A percentile compares a stretch with the other conserved stretches of the same genome.
These are phyloP conservation scores for Aspergillus sclerotioniger DNA, from an alignment of 495 filamentous ascomycete species.

Conservation along the genomic window DNA sequence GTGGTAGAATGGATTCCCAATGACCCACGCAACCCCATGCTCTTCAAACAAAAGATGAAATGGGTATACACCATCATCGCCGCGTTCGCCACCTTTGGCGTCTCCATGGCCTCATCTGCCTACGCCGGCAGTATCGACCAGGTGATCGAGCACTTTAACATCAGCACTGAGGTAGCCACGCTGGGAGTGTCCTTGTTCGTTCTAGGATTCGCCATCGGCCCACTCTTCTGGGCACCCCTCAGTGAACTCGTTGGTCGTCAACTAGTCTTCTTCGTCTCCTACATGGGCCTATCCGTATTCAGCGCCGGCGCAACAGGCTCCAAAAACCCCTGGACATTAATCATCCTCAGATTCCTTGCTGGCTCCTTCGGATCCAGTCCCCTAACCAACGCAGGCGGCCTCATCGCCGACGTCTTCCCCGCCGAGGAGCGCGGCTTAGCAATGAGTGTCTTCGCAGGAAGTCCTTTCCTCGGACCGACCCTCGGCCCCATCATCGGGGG, in stretches of 20 bases:
- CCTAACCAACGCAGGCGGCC: constrained; percentile 63
- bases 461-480: constrained; percentile 60
- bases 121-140: constrained; percentile 61
- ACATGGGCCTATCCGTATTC: constrained; percentile 57
- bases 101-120: constrained; percentile 68
- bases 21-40: constrained; percentile 64
- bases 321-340: constrained; percentile 57
- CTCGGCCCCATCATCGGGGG: constrained; percentile 55
- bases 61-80: constrained; percentile 60
- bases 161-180: constrained; percentile 45
- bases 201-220: constrained; percentile 33
- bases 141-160: constrained; percentile 43
- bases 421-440: constrained; percentile 58
- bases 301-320: constrained; percentile 57
- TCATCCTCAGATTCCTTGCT: constrained; percentile 70
- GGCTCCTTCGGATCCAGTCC: constrained; percentile 67
- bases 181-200: constrained; percentile 57
- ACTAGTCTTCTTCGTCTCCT: constrained; percentile 59
- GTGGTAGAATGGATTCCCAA: constrained; percentile 63
- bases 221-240: constrained; percentile 44
- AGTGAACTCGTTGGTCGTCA: constrained; percentile 66
- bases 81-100: constrained; percentile 65
- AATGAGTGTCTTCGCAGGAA: constrained; percentile 54
- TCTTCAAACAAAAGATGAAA: constrained; percentile 50
- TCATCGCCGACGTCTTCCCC: constrained; percentile 69